Conservation (phyloP, 768 basidiomycete species). For the Lenzites betulinus region DNA sequence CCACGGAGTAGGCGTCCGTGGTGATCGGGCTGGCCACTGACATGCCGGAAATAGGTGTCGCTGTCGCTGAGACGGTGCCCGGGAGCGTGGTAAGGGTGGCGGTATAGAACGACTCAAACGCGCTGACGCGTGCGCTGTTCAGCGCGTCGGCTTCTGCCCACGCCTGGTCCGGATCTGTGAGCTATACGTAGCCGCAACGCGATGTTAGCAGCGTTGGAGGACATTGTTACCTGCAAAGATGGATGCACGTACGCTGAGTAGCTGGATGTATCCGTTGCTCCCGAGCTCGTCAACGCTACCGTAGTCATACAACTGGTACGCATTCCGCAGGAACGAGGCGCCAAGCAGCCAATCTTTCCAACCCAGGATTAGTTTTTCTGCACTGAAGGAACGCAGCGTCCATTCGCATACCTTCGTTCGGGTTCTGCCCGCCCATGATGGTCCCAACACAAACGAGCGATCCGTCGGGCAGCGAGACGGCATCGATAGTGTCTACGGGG, state of each 20-base stretch:
- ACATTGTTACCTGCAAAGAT: neutral
- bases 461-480: neutral
- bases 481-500: conserved; percentile 12
- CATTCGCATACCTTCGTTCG: neutral
- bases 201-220: neutral
- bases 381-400: neutral
- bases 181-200: neutral
- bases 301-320: conserved; percentile 24
- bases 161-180: neutral
- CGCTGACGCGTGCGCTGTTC: neutral
- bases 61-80: no score
- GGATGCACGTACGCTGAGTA: neutral
- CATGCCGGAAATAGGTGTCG: no score
- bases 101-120: neutral
- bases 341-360: conserved; percentile 25
- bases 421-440: neutral
- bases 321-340: conserved; percentile 24
- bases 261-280: neutral
- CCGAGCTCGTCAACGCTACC: conserved; percentile 4
- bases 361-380: no score
- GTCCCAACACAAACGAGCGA: neutral
- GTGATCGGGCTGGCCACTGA: no score
- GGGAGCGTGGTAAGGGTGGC: no score
- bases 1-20: no score
- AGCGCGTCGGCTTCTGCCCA: conserved; percentile 9